A percentile compares a stretch with the other conserved stretches of the same genome.
Conservation (phyloP, 306 rosid genomes). For the Styphnolobium japonicum region DNA sequence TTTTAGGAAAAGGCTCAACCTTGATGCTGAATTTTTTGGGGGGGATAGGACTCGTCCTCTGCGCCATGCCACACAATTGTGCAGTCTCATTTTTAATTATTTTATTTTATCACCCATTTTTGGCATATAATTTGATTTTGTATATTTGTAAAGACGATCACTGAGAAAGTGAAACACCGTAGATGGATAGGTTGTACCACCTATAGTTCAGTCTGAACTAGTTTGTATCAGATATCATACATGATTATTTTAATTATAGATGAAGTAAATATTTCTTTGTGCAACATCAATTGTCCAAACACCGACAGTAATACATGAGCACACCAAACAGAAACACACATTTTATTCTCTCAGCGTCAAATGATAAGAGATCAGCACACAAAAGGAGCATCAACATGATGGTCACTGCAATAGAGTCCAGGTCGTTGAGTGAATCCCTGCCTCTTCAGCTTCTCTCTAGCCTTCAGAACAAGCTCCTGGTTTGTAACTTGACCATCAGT, state of each 20-base stretch:
- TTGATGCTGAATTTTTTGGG: conserved; percentile 33
- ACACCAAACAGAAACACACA: neutral
- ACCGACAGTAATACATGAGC: neutral
- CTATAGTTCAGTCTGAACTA: conserved; percentile 30
- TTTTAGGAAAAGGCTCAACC: conserved; percentile 28
- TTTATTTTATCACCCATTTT: conserved; percentile 39
- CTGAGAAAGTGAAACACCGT: conserved; percentile 31
- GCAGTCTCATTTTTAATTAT: conserved; percentile 28
- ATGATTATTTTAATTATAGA: conserved; percentile 30
- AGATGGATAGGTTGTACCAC: conserved; percentile 41
- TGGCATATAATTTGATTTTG: conserved; percentile 52
- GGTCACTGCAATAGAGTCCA: conserved; percentile 88
- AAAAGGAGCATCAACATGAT: conserved; percentile 61
- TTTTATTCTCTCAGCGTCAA: conserved; percentile 10
- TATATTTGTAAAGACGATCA: conserved; percentile 43
- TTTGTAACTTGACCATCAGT: conserved; percentile 55
- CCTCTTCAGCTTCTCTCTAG: conserved; percentile 56
- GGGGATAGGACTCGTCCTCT: conserved; percentile 28
- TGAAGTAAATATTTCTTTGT: conserved; percentile 41
- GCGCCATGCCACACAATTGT: conserved; percentile 48
- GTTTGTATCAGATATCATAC: conserved; percentile 41
- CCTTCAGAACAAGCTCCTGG: conserved; percentile 64
- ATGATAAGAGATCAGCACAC: conserved; percentile 25
- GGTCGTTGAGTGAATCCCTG: conserved; percentile 79
- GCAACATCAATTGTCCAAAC: conserved; percentile 23